Evolutionary conservation across 768 basidiomycete species (phyloP).

Genomic region (Termitomyces sp.): DNA sequence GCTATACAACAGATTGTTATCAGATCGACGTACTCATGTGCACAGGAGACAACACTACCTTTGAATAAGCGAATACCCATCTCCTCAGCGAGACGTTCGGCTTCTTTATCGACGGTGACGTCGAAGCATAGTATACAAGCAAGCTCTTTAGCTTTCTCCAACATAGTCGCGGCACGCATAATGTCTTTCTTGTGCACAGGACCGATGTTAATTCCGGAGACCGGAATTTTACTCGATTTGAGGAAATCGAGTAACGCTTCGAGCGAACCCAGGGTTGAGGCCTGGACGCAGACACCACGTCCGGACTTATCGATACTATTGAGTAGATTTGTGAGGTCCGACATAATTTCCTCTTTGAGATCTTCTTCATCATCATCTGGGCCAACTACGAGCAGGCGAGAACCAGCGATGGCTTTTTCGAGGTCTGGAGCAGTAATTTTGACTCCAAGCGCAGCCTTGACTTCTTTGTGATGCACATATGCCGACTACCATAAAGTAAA

Average conservation of each 20-base stretch:
- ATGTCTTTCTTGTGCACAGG: conserved; percentile 95
- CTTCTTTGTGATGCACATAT: conserved; percentile 96
- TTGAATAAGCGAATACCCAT: conserved; percentile 93
- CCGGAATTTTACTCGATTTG: conserved; percentile 92
- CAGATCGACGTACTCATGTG: neutral
- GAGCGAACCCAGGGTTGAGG: conserved; percentile 93
- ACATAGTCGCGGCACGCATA: conserved; percentile 88
- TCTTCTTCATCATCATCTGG: conserved; percentile 97
- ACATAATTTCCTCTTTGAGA: conserved; percentile 92
- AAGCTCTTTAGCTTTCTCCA: conserved; percentile 93
- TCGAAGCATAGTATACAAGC: conserved; percentile 97
- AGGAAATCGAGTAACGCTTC: conserved; percentile 97
- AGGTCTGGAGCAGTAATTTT: conserved; percentile 94
- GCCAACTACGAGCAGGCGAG: conserved; percentile 84
- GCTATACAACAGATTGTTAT: conserved; percentile 39
- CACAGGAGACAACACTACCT: conserved; percentile 41
- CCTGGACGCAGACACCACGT: conserved; percentile 96
- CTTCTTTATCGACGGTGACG: conserved; percentile 90
- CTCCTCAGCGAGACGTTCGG: conserved; percentile 86
- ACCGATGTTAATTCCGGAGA: conserved; percentile 95
- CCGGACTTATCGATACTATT: conserved; percentile 93
- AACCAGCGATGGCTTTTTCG: conserved; percentile 97
- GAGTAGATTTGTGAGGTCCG: conserved; percentile 82
- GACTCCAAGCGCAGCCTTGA: conserved; percentile 95
- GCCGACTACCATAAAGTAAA: conserved; percentile 52